Base-by-base conservation (phyloP, 352 stramenopile species). In the Thalassiosira exigua region DNA sequence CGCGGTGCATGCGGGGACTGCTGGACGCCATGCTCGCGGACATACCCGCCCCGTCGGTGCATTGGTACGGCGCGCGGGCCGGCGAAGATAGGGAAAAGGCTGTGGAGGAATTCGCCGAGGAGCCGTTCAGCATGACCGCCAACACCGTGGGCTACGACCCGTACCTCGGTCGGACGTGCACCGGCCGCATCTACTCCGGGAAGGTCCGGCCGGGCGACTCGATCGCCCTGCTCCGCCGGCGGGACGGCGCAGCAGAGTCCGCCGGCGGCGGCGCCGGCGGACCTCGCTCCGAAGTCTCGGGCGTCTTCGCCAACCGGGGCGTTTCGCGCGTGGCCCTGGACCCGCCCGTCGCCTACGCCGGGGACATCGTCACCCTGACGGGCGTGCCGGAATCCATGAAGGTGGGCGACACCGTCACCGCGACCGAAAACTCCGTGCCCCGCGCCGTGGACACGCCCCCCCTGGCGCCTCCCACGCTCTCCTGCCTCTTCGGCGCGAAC, bases 401-500 rank as follows among this genome's bases (percentile, higher is more conserved):
- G 27, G 88, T 94, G 3, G 87, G 88, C 14, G 88, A 93, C 74
- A 94, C 88, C 11, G 41, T 93, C 7, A 93, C 91, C 22, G 70
- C 57, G n/a, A 59, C 69, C 22, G 41, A 36, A 4, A 82, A 89
- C 51, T 69, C 75, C 46, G 81, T 94, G 2, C 52, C 71, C 9
- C 26, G 78, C 50, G 92, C 96, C n/a, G 95, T 99, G 66, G 85
- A 93, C 33, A 98, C 97, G 44, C 96, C 96, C 50, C 94, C 96
- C 51, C 87, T 99, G 27, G 95, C 97, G 58, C 97, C 97, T 51
- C 96, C 97, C 4, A 99, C 97, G n/a, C 95, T 99, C 60, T 97
- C 93, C 22, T 99, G 99, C 95, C 97, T 97, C 51, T 99, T 99
- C 88, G 93, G 96, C 48, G 96, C 98, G 7, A 99, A 99, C 85